phyloP scores from a whole-genome alignment of 2,329 filamentous ascomycete species.

The Curvularia spicifera region DNA sequence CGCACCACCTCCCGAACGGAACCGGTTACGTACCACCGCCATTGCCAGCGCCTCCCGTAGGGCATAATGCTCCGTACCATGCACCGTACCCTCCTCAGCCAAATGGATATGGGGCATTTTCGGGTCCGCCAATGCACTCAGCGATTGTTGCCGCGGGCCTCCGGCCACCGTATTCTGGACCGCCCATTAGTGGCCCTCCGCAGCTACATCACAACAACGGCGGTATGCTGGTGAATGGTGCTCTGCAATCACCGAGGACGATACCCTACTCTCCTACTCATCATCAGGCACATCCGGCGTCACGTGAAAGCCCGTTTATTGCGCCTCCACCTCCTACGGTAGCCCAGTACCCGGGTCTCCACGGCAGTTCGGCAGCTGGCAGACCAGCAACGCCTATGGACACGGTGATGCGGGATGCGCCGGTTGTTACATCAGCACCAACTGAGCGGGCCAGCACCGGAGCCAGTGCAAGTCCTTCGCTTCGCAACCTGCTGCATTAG shows the following conservation, averaged over 20 bases:
- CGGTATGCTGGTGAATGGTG: conserved; percentile 44
- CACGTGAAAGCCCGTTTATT: conserved; percentile 46
- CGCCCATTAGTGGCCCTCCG: conserved; percentile 37
- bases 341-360: conserved; percentile 35
- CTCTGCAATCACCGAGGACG: conserved; percentile 46
- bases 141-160: conserved; percentile 38
- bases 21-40: conserved; percentile 34
- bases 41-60: conserved; percentile 31
- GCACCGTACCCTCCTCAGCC: conserved; percentile 40
- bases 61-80: conserved; percentile 42
- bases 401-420: conserved; percentile 43
- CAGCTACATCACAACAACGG: conserved; percentile 44
- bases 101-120: conserved; percentile 46
- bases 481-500: conserved; percentile 57
- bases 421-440: conserved; percentile 33
- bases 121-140: conserved; percentile 37
- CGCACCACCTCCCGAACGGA: conserved; percentile 43
- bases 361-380: conserved; percentile 43
- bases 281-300: conserved; percentile 41
- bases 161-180: conserved; percentile 38
- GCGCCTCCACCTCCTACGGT: conserved; percentile 33
- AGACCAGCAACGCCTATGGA: conserved; percentile 47
- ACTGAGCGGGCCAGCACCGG: conserved; percentile 43
- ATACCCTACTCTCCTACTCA: conserved; percentile 48
- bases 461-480: conserved; percentile 56